A percentile compares a stretch with the other conserved stretches of the same genome.
Evolutionary conservation across 441 rosid genomes (phyloP).

Genomic region (Pelargonium fulgidum): DNA sequence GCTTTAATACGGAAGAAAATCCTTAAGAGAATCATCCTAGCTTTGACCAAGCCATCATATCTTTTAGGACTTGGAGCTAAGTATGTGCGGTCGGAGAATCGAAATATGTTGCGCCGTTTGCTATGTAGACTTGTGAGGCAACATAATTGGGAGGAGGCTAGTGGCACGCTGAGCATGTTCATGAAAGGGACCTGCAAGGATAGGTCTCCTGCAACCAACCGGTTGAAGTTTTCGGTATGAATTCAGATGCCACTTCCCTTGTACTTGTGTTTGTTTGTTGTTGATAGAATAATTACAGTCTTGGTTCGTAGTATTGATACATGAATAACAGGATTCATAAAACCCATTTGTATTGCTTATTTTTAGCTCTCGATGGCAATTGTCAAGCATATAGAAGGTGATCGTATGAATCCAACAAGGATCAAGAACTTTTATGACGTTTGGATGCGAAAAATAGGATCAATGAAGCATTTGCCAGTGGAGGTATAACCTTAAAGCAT

Average conservation of each 20-base stretch:
- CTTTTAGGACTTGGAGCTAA: conserved; percentile 22
- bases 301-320: neutral
- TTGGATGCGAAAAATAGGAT: conserved; percentile 59
- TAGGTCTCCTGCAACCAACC: conserved; percentile 33
- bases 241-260: neutral
- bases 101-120: neutral
- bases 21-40: neutral
- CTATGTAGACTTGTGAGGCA: neutral
- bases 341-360: neutral
- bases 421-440: conserved; percentile 47
- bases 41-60: conserved; percentile 17
- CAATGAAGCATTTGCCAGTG: conserved; percentile 23
- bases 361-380: conserved; percentile 59
- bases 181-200: conserved; percentile 48
- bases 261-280: neutral
- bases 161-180: conserved; percentile 40
- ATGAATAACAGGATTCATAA: neutral
- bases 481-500: conserved; percentile 28
- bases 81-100: conserved; percentile 1
- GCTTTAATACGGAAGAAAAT: neutral
- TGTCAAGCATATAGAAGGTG: conserved; percentile 35
- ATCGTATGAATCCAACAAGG: conserved; percentile 22
- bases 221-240: conserved; percentile 61
- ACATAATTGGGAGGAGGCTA: conserved; percentile 7
- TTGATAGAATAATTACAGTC: neutral